phyloP scores from a whole-genome alignment of 148 eudicot species.

The Nyssa sinensis region DNA sequence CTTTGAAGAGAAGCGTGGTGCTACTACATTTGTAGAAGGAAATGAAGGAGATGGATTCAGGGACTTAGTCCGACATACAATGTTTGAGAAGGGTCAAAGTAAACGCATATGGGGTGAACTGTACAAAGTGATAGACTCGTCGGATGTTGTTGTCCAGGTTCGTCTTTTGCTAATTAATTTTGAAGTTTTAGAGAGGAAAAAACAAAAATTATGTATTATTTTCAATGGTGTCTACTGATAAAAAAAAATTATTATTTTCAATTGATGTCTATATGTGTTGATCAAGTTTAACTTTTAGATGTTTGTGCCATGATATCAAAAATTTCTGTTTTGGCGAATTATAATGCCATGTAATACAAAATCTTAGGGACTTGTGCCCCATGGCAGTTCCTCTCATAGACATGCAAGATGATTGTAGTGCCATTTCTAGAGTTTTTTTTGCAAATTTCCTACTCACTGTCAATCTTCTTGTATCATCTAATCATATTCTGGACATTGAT shows the following conservation, averaged over 20 bases:
- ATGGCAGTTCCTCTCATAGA: background rate
- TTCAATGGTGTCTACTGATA: no score
- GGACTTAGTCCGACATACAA: conserved; percentile 83
- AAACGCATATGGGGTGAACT: conserved; percentile 99
- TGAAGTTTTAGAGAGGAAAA: background rate
- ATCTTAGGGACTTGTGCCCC: no score
- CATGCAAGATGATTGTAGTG: background rate
- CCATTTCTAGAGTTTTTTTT: background rate
- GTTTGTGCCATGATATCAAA: background rate
- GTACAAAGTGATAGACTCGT: conserved; percentile 91
- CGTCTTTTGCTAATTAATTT: conserved; percentile 12
- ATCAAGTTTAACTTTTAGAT: background rate
- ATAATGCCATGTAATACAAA: no score
- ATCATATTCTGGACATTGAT: background rate
- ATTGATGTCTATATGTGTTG: no score
- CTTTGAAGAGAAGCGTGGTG: conserved; percentile 59
- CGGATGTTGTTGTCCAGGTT: conserved; percentile 97
- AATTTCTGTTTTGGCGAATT: no score
- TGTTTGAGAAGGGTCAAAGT: conserved; percentile 99
- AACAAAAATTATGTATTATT: no score
- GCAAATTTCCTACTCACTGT: background rate
- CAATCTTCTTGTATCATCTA: background rate
- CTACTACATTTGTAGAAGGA: conserved; percentile 41
- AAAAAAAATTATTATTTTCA: no score
- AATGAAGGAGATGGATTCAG: conserved; percentile 87